Conservation (phyloP, 306 rosid genomes). For the Glycine latifolia region DNA sequence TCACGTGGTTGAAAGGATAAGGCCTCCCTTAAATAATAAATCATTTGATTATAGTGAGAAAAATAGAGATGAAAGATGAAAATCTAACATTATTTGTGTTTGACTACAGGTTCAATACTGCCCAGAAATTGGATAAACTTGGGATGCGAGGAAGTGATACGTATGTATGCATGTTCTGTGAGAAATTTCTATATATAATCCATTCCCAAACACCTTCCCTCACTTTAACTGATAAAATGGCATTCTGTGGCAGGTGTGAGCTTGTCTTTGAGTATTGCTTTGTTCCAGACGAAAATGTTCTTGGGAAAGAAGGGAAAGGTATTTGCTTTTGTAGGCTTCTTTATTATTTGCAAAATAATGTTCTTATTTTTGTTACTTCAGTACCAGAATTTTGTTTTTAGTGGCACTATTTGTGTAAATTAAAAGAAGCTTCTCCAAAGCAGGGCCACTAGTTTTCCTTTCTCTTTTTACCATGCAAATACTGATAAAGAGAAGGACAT, state of each 20-base stretch:
- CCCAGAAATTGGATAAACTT: slow-evolving; percentile 95
- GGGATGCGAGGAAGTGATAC: slow-evolving; percentile 99
- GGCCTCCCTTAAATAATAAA: slow-evolving; percentile 19
- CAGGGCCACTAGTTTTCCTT: slow-evolving; percentile 10
- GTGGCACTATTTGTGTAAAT: slow-evolving; percentile 16
- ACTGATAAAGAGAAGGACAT: background rate
- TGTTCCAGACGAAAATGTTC: slow-evolving; percentile 92
- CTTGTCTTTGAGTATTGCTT: slow-evolving; percentile 98
- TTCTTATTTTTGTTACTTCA: background rate
- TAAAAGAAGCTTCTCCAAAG: slow-evolving; percentile 6
- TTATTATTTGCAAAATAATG: background rate
- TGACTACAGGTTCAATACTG: slow-evolving; percentile 85
- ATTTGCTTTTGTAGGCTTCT: slow-evolving; percentile 39
- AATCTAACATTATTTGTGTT: slow-evolving; percentile 40
- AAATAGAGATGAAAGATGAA: slow-evolving; percentile 30
- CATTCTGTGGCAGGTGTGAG: slow-evolving; percentile 80
- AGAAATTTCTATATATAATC: slow-evolving; percentile 30
- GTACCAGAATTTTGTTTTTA: background rate
- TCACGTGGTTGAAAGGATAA: slow-evolving; percentile 19
- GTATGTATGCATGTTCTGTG: slow-evolving; percentile 59
- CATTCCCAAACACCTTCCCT: slow-evolving; percentile 19
- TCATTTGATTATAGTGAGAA: slow-evolving; percentile 2
- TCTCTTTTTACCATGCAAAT: background rate
- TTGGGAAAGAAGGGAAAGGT: slow-evolving; percentile 98
- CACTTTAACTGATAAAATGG: slow-evolving; percentile 51